Evolutionary conservation across 2,329 filamentous ascomycete genomes (phyloP), one percentile per base, ranked within the genome.

Genomic region (Aspergillus clavatus): DNA sequence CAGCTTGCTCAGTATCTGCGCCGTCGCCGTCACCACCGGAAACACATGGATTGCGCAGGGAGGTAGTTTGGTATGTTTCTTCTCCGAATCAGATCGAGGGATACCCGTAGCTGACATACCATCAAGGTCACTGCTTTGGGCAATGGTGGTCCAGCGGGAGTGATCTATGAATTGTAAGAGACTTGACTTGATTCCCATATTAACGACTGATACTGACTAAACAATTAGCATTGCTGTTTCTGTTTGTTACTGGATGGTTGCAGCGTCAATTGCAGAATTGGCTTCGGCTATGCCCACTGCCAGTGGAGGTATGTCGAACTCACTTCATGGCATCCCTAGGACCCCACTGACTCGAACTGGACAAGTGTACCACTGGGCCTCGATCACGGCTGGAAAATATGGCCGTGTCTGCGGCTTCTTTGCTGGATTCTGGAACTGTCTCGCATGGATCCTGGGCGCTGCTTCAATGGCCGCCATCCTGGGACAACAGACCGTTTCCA

Each of bases 21-120:
- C 78, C 19, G 71, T 80, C 37, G 80, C 78, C 0, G 64, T 84
- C 40, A 83, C 79, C 1, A 78, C 82, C 19, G 81, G 82, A 61
- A 83, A 82, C 55, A 80, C 81, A 14, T 85, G 81, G 81, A 74
- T 81, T 43, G 79, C 80, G 5, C 67, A 83, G 47, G 81, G 80
- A 43, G 81, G 81, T 10, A 81, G 79, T 42, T 73, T 84, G 29
- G 75, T 75, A 4, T 69, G 81, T 38, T 74, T 18, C 10, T 2
- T 16, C 16, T 19, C 2, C 4, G 31, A 3, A 19, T 18, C 18
- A 14, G 11, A 11, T 35, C 5, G 11, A 28, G 4, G 10, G n/a
- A n/a, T n/a, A n/a, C n/a, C n/a, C 12, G 16, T 14, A 35, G 19
- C 33, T 39, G 18, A 42, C 26, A 4, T n/a, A 12, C 5, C 21